Evolutionary conservation across 2,329 filamentous ascomycete species (phyloP).

Genomic region (Colletotrichum graminicola): DNA sequence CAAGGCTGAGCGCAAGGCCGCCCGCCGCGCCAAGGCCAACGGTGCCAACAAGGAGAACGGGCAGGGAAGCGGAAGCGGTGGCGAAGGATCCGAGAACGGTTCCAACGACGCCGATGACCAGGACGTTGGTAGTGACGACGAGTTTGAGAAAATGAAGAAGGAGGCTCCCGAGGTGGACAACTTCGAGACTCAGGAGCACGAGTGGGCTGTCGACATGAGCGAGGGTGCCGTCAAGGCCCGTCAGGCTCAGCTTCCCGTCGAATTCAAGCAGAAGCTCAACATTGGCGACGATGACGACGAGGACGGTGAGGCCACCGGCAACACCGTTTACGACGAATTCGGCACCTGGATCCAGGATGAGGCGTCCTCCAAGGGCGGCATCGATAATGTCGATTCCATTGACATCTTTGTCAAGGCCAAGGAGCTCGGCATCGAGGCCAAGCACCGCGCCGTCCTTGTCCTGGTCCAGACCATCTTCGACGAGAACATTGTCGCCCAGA

Average conservation of each 20-base stretch:
- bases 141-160: constrained; percentile 85
- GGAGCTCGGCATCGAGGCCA: constrained; percentile 92
- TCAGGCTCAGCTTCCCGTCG: constrained; percentile 90
- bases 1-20: constrained; percentile 92
- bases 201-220: constrained; percentile 98
- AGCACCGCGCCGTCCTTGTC: constrained; percentile 93
- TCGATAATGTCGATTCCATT: constrained; percentile 86
- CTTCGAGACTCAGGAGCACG: constrained; percentile 80
- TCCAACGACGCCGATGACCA: constrained; percentile 64
- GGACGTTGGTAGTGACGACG: constrained; percentile 88
- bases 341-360: constrained; percentile 91
- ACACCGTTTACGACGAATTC: constrained; percentile 87
- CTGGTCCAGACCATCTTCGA: constrained; percentile 95
- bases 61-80: constrained; percentile 73
- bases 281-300: constrained; percentile 83
- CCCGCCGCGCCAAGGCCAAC: constrained; percentile 85
- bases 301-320: constrained; percentile 80
- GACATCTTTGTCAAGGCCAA: constrained; percentile 97
- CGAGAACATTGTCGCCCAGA: constrained; percentile 88
- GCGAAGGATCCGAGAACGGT: constrained; percentile 63
- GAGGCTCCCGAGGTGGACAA: constrained; percentile 63
- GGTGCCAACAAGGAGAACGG: constrained; percentile 64
- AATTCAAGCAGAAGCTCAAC: constrained; percentile 92
- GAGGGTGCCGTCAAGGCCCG: constrained; percentile 95
- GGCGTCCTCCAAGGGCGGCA: constrained; percentile 76